Conservation (phyloP, 2,329 filamentous ascomycete genomes). For the Fusarium transvaalense region DNA sequence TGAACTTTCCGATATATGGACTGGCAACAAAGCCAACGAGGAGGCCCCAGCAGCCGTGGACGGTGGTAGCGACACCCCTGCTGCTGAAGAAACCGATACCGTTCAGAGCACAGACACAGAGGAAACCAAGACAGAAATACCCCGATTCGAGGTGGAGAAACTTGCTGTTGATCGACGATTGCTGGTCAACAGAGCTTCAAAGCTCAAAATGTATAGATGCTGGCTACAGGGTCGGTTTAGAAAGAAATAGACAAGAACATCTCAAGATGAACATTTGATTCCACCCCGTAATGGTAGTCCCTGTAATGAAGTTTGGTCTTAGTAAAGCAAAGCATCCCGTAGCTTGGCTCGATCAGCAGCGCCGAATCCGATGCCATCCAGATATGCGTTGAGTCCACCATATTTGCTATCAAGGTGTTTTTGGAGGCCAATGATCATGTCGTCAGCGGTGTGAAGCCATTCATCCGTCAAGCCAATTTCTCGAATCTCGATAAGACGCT, state of each 20-base stretch:
- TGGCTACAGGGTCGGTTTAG: conserved; percentile 90
- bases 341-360: conserved; percentile 57
- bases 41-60: conserved; percentile 27
- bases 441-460: conserved; percentile 75
- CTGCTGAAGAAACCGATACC: conserved; percentile 10
- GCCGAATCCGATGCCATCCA: conserved; percentile 71
- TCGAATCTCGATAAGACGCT: conserved; percentile 75
- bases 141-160: conserved; percentile 77
- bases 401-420: conserved; percentile 71
- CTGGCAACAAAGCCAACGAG: conserved; percentile 54
- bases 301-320: background rate
- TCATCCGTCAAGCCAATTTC: conserved; percentile 79
- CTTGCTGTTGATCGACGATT: conserved; percentile 88
- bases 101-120: conserved; percentile 32
- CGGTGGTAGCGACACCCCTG: background rate
- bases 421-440: conserved; percentile 72
- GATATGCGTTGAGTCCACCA: conserved; percentile 75
- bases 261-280: conserved; percentile 11
- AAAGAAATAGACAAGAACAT: conserved; percentile 66
- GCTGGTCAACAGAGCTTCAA: conserved; percentile 89
- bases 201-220: conserved; percentile 98
- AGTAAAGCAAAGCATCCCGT: conserved; percentile 59
- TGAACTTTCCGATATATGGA: conserved; percentile 85
- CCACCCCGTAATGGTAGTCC: background rate
- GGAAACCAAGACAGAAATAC: conserved; percentile 38